Conservation (phyloP, 2,329 filamentous ascomycete genomes). For the Colletotrichum echinochloae region DNA sequence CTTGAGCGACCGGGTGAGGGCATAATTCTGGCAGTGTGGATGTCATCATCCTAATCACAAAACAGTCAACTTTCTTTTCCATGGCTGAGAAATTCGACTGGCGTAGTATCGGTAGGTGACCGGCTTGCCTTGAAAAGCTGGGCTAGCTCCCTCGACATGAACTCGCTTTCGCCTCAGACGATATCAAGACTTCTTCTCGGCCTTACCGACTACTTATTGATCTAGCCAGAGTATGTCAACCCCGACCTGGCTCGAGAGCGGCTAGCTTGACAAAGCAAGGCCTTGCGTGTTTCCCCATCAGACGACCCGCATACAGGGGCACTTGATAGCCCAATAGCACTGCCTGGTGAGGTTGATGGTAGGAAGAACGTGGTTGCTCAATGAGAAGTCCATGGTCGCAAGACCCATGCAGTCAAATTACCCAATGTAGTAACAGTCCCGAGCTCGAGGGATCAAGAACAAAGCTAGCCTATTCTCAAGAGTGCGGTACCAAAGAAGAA, state of each 20-base stretch:
- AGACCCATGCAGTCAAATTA: not conserved
- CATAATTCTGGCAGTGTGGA: not conserved
- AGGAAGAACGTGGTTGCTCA: not conserved
- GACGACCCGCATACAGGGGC: slow-evolving; percentile 4
- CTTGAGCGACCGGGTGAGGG: not conserved
- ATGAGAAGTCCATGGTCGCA: not conserved
- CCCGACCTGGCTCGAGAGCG: not conserved
- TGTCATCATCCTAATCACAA: not conserved
- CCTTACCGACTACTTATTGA: not conserved
- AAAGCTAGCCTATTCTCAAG: too few relatives aligned
- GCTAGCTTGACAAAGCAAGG: not conserved
- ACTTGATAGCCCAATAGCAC: not conserved
- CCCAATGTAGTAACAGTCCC: not conserved
- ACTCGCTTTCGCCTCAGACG: not conserved
- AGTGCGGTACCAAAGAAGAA: too few relatives aligned
- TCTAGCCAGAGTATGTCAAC: not conserved
- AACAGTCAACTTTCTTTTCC: not conserved
- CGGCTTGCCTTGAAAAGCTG: not conserved
- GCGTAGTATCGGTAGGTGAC: not conserved
- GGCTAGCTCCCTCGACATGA: not conserved
- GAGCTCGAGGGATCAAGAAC: not conserved
- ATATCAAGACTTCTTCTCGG: not conserved
- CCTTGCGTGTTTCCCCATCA: not conserved
- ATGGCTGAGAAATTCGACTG: not conserved
- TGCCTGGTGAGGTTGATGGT: not conserved